Base-by-base conservation (phyloP, 257 asterid genomes). In the Linaria vulgaris region DNA sequence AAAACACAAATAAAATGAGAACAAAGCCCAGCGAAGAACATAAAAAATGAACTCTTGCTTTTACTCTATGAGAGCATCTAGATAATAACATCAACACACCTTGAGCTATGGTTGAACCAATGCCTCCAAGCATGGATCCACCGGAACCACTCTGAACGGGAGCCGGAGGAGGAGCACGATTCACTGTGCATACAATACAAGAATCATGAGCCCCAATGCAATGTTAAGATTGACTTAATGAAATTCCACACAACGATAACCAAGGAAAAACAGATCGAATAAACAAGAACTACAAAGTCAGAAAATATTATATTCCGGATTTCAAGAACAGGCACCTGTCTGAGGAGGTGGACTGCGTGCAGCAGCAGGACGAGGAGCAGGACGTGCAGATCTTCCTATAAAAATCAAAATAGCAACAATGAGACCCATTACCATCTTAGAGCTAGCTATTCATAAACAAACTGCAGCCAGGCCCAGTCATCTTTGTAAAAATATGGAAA, bases 151-250 rank as follows among this genome's bases (percentile, higher is more conserved):
- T 60, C 57, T 82, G 88, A 69, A 38, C 74, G n/a, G 88, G 87
- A 63, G 90, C 84, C 38, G 96, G 95, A 61, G 94, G 85, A 65
- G 95, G 87, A 55, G 96, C 94, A 73, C 52, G 73, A 67, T 63
- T 63, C 20, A 55, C 95, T 87, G 85, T 73, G 75, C 39, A 38
- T 44, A 39, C 37, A 53, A 65, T 7, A 54, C 1, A 8, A 58
- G 7, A 64, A 49, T 17, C 19, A n/a, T 66, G 37, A 74, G 65
- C 43, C 17, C 12, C 22, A 20, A 13, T 4, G 27, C 45, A 31
- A 56, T 56, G 15, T 7, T 3, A 7, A 44, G 49, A 44, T 44
- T 44, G 49, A 14, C 1, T 1, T n/a, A 5, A 44, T n/a, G 16
- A 13, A 7, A 34, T 34, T 1, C 10, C 10, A 7, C 37, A 30